Percentiles rank a stretch among this genome's conserved stretches.
Conservation (phyloP, 257 asterid genomes). For the Pogostemon cablin region DNA sequence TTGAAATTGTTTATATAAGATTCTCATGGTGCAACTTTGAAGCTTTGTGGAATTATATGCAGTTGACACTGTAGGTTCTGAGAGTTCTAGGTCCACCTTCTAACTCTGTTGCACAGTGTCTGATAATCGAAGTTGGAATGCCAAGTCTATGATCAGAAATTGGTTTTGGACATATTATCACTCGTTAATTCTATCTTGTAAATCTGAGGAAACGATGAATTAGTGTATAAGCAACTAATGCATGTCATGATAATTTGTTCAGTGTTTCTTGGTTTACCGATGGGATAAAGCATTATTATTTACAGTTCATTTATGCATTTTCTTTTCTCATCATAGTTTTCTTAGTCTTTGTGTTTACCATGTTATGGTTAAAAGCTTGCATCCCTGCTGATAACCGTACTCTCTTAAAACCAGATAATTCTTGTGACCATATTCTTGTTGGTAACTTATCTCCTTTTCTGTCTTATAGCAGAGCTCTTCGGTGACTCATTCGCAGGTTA, state of each 20-base stretch:
- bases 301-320: neutral
- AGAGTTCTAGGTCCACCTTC: neutral
- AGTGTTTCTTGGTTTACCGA: neutral
- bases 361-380: constrained; percentile 6
- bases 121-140: neutral
- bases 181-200: neutral
- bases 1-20: neutral
- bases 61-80: neutral
- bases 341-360: neutral
- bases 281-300: too few species aligned
- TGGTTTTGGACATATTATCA: neutral
- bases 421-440: constrained; percentile 16
- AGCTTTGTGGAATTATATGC: constrained; percentile 5
- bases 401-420: constrained; percentile 9
- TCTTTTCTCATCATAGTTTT: neutral
- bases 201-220: neutral
- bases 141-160: neutral
- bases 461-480: constrained; percentile 37
- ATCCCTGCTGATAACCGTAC: constrained; percentile 3
- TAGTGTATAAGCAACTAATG: constrained; percentile 5
- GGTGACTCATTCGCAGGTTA: constrained; percentile 39
- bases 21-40: neutral
- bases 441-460: constrained; percentile 29
- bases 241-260: neutral
- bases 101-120: neutral